phyloP scores from a whole-genome alignment of 2,329 filamentous ascomycete species.

The Seiridium cupressi region DNA sequence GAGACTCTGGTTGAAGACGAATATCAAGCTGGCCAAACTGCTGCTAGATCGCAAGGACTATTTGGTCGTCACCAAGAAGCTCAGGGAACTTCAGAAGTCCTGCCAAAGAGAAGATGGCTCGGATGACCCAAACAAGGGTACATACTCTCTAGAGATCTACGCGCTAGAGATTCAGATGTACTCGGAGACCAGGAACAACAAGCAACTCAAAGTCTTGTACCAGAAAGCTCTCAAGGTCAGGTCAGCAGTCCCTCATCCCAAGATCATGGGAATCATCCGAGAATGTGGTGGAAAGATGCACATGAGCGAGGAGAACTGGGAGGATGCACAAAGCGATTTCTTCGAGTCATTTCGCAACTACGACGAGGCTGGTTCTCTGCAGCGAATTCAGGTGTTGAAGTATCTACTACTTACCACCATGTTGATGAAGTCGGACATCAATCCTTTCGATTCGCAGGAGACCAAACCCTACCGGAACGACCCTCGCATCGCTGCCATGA shows the following conservation, averaged over 20 bases:
- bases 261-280: conserved; percentile 98
- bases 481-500: conserved; percentile 94
- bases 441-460: conserved; percentile 97
- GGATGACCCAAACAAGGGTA: conserved; percentile 93
- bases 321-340: conserved; percentile 94
- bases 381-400: conserved; percentile 95
- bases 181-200: conserved; percentile 94
- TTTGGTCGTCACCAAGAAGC: conserved; percentile 72
- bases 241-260: conserved; percentile 96
- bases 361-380: conserved; percentile 93
- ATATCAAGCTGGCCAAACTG: conserved; percentile 91
- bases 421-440: conserved; percentile 98
- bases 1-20: conserved; percentile 95
- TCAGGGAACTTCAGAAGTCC: conserved; percentile 83
- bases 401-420: conserved; percentile 96
- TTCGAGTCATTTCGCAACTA: conserved; percentile 99
- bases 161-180: conserved; percentile 99
- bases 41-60: conserved; percentile 93
- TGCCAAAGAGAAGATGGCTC: conserved; percentile 85
- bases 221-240: conserved; percentile 87
- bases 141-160: conserved; percentile 93
- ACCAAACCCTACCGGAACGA: conserved; percentile 98
- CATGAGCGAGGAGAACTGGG: conserved; percentile 99
- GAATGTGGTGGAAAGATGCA: conserved; percentile 99
- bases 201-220: conserved; percentile 90